Percentiles rank a stretch among this genome's conserved stretches.
Conservation (phyloP, 2,329 filamentous ascomycete species). For the Trichophaea hybrida region DNA sequence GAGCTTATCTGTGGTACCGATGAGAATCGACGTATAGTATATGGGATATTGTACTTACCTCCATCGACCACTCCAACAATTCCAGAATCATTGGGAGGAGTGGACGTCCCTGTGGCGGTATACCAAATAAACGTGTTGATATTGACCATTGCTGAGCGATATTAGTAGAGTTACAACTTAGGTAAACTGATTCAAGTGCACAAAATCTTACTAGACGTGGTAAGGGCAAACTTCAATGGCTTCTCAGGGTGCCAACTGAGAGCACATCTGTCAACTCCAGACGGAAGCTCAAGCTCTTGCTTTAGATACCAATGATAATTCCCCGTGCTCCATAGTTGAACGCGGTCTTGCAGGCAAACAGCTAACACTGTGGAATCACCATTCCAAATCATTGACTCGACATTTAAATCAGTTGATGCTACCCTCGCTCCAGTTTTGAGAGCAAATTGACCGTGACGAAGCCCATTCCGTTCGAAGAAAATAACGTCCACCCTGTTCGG, state of each 20-base stretch:
- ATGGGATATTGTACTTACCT: constrained; percentile 32
- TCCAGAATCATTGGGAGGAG: constrained; percentile 61
- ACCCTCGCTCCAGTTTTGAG: constrained; percentile 47
- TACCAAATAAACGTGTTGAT: background rate
- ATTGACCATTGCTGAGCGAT: background rate
- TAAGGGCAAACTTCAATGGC: constrained; percentile 49
- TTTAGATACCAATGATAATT: constrained; percentile 99
- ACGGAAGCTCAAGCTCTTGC: constrained; percentile 50
- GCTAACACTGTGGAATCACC: constrained; percentile 81
- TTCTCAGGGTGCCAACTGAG: constrained; percentile 71
- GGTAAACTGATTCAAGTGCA: background rate
- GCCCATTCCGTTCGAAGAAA: constrained; percentile 94
- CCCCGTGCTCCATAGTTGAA: constrained; percentile 93
- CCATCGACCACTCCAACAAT: constrained; percentile 77
- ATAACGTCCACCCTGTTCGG: constrained; percentile 60
- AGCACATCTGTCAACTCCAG: background rate
- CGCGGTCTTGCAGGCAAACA: constrained; percentile 54
- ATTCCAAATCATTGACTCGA: constrained; percentile 70
- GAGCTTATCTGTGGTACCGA: constrained; percentile 37
- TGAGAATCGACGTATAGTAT: background rate
- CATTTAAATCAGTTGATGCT: constrained; percentile 38
- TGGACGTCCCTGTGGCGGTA: constrained; percentile 46
- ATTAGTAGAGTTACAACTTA: background rate
- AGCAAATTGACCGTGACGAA: constrained; percentile 89
- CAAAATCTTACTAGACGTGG: constrained; percentile 1